A percentile compares a stretch with the other conserved stretches of the same genome.
phyloP scores from a whole-genome alignment of 176 grass and related monocot genomes.

The Carex littledalei region DNA sequence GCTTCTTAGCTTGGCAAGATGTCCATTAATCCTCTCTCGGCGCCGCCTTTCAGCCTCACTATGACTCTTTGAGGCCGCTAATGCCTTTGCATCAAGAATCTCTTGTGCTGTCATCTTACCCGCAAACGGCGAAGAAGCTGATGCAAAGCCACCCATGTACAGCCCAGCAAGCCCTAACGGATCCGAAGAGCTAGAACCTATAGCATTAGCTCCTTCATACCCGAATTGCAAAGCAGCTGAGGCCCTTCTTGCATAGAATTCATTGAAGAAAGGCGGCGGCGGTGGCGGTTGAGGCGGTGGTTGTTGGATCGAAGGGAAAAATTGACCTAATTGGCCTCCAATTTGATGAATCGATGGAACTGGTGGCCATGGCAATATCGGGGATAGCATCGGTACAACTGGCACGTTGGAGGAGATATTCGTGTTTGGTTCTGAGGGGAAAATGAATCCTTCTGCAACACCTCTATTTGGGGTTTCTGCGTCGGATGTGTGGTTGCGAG shows the following conservation, averaged over 20 bases:
- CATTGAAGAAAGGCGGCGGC: slow-evolving; percentile 51
- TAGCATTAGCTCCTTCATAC: slow-evolving; percentile 40
- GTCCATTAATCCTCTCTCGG: slow-evolving; percentile 80
- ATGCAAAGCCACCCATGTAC: slow-evolving; percentile 57
- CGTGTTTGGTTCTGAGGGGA: slow-evolving; percentile 34
- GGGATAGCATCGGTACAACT: slow-evolving; percentile 14
- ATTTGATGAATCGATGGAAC: slow-evolving; percentile 32
- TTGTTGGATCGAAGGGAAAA: slow-evolving; percentile 58
- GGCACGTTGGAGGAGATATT: slow-evolving; percentile 44
- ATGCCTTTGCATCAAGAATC: slow-evolving; percentile 54
- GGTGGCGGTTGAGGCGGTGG: slow-evolving; percentile 35
- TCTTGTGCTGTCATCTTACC: slow-evolving; percentile 67
- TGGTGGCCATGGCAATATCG: neutral
- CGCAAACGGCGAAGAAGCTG: slow-evolving; percentile 45
- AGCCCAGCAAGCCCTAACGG: slow-evolving; percentile 70
- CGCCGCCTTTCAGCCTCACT: slow-evolving; percentile 84
- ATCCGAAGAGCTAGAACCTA: slow-evolving; percentile 60
- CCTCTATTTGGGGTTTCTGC: slow-evolving; percentile 29
- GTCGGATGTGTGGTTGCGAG: slow-evolving; percentile 30
- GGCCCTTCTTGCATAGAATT: slow-evolving; percentile 70
- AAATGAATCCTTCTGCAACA: slow-evolving; percentile 36
- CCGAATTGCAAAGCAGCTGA: slow-evolving; percentile 61
- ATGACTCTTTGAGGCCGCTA: slow-evolving; percentile 59
- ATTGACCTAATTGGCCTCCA: slow-evolving; percentile 17
- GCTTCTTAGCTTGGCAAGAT: slow-evolving; percentile 54